Evolutionary conservation across 139 green algal genomes (phyloP), one percentile per base, ranked within the genome.

Genomic region (Protoeuglena noctilucae): DNA sequence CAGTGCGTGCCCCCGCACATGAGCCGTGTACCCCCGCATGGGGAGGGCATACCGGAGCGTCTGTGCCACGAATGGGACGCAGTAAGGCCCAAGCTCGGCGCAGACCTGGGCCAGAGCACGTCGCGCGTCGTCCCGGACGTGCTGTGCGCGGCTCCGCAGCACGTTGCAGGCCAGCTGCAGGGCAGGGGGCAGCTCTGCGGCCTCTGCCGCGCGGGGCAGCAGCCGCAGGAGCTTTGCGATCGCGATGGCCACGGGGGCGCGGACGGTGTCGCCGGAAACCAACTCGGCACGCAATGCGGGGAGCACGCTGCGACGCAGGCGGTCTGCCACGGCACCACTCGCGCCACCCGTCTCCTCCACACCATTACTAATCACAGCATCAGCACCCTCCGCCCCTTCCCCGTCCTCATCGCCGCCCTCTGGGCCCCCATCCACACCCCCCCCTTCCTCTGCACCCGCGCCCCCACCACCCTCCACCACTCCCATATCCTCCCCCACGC

Each of bases 1-100:
- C 54, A 85, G 46, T 1, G 85, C 93, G 78, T 85, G 94, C 23
- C 83, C 86, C 18, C 88, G 70, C 18, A 95, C 78, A 48, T 95
- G 86, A 3, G 80, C 74, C 3, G 78, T 84, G 68, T 78, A 93
- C n/a, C 85, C 86, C 26, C 57, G 53, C 53, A 65, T 29, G 3
- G 73, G 73, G 39, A 89, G 69, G 2, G 74, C 67, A 1, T 58
- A 57, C 26, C 49, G 47, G 34, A 88, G 64, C 56, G 77, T 58
- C 24, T 69, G 30, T 17, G 69, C 46, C 23, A 59, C 58, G 47
- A 67, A 73, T 25, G 60, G 69, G 57, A 93, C 47, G 65, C 92
- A 87, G n/a, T 53, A 18, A 0, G 79, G 61, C 0, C 87, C 86
- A 26, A 95, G 76, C 62, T 84, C 76, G 27, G 56, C 57, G 16